Conservation (phyloP, 306 rosid genomes). For the Cicer bijugum region DNA sequence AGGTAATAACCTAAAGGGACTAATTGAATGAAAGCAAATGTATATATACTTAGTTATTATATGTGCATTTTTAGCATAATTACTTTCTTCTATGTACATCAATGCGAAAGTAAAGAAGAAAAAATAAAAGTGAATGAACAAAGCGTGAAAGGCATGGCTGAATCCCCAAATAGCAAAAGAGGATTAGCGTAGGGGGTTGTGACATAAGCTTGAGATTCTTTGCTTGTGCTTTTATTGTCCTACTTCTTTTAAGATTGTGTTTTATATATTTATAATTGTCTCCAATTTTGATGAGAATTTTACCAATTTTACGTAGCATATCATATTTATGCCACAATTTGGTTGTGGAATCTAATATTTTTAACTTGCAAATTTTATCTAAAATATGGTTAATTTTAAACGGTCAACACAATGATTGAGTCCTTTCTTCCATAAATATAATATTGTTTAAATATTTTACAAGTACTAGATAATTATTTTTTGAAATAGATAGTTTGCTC, state of each 20-base stretch:
- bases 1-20: not conserved
- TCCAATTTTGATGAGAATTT: not conserved
- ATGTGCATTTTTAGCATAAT: slow-evolving; percentile 31
- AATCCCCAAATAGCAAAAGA: slow-evolving; percentile 43
- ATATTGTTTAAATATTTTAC: too few relatives aligned
- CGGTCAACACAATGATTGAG: too few relatives aligned
- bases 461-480: too few relatives aligned
- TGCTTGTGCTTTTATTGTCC: slow-evolving; percentile 41
- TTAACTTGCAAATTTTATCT: too few relatives aligned
- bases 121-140: slow-evolving; percentile 28
- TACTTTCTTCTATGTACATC: slow-evolving; percentile 59
- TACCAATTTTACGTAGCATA: not conserved
- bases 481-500: too few relatives aligned
- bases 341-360: not conserved
- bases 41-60: slow-evolving; percentile 12
- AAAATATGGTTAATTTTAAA: too few relatives aligned
- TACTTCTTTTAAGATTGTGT: slow-evolving; percentile 28
- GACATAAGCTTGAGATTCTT: slow-evolving; percentile 47
- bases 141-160: slow-evolving; percentile 24
- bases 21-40: not conserved
- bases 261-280: not conserved
- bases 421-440: too few relatives aligned
- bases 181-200: slow-evolving; percentile 30
- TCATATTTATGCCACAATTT: not conserved
- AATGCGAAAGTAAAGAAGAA: slow-evolving; percentile 42